phyloP scores from a whole-genome alignment of 2,329 filamentous ascomycete genomes.

The Pseudogymnoascus pannorum region DNA sequence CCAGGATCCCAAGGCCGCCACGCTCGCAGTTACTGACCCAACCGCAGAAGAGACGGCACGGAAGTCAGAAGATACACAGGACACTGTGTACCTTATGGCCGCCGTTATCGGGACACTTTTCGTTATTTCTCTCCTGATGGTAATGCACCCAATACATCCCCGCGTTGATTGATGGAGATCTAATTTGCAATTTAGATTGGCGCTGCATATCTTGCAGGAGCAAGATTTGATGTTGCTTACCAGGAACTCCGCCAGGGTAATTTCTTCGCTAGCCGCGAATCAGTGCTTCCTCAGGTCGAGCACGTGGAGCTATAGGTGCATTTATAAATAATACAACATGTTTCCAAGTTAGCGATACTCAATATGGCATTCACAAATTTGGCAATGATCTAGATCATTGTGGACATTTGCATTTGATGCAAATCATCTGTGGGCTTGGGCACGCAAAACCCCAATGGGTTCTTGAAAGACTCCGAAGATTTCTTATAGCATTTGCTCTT shows the following conservation, averaged over 20 bases:
- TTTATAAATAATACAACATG: not conserved
- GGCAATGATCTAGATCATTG: not conserved
- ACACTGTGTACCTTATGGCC: slow-evolving; percentile 54
- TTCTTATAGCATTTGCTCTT: too few relatives aligned
- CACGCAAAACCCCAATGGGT: too few relatives aligned
- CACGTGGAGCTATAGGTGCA: slow-evolving; percentile 8
- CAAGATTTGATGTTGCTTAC: slow-evolving; percentile 68
- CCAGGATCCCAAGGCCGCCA: slow-evolving; percentile 61
- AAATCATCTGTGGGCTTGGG: not conserved
- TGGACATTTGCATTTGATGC: not conserved
- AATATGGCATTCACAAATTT: not conserved
- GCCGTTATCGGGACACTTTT: slow-evolving; percentile 61
- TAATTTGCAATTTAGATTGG: slow-evolving; percentile 50
- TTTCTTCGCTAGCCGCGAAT: slow-evolving; percentile 28
- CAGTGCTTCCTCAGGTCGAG: slow-evolving; percentile 12
- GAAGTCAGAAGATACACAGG: slow-evolving; percentile 51
- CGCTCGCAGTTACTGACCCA: slow-evolving; percentile 22
- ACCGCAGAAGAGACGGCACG: slow-evolving; percentile 33
- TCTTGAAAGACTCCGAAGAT: too few relatives aligned
- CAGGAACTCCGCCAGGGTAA: slow-evolving; percentile 42
- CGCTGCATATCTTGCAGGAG: slow-evolving; percentile 71
- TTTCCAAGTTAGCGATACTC: not conserved
- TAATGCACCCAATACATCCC: slow-evolving; percentile 40
- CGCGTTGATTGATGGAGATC: not conserved
- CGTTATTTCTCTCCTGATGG: slow-evolving; percentile 71